phyloP scores from a whole-genome alignment of 2,329 filamentous ascomycete species.

The Pezicula neosporulosa region DNA sequence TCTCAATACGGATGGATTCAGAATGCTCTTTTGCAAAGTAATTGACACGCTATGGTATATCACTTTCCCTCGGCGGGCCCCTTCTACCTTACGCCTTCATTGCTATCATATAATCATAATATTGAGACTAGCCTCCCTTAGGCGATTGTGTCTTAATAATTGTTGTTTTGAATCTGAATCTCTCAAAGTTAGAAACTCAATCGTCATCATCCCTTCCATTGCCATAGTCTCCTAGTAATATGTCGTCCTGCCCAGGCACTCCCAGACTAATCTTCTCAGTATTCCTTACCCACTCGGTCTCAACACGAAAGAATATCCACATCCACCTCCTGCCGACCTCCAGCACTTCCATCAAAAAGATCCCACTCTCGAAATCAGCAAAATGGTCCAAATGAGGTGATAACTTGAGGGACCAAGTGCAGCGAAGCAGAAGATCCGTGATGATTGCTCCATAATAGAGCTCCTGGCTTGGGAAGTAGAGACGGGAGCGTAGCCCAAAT shows the following conservation, averaged over 20 bases:
- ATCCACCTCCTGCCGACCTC: conserved; percentile 90
- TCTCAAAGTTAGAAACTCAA: conserved; percentile 2
- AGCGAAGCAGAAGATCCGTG: conserved; percentile 77
- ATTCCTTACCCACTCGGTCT: conserved; percentile 82
- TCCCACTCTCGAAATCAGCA: conserved; percentile 80
- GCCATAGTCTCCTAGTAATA: conserved; percentile 70
- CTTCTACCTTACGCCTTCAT: no score
- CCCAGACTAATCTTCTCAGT: conserved; percentile 41
- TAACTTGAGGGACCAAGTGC: conserved; percentile 88
- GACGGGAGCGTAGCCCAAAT: conserved; percentile 71
- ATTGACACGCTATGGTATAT: no score
- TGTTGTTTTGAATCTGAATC: not conserved
- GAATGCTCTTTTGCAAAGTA: no score
- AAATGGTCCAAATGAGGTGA: conserved; percentile 79
- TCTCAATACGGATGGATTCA: no score
- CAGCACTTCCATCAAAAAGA: conserved; percentile 82
- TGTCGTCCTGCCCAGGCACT: conserved; percentile 61
- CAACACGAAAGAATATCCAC: conserved; percentile 94
- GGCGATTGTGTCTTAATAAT: no score
- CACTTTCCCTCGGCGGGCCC: no score
- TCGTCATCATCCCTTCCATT: conserved; percentile 58
- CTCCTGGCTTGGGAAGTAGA: conserved; percentile 67
- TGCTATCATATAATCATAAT: no score
- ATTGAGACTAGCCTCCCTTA: no score
- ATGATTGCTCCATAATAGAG: conserved; percentile 81